Evolutionary conservation across 2,329 filamentous ascomycete species (phyloP).

Genomic region (Exutisphaerella laricina): DNA sequence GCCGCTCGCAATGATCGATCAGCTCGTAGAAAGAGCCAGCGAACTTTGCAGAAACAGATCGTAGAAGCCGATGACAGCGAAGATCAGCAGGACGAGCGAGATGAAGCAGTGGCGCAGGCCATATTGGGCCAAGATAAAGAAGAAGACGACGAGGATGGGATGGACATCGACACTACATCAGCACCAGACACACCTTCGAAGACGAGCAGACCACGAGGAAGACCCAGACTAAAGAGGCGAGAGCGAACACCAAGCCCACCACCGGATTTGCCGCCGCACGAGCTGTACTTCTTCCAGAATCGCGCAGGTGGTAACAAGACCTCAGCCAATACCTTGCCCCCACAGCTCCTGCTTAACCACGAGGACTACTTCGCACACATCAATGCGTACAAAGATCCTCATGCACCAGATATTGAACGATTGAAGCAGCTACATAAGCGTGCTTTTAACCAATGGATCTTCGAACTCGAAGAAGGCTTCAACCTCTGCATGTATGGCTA

Average conservation of each 20-base stretch:
- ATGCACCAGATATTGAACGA: slow-evolving; percentile 63
- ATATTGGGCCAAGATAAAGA: slow-evolving; percentile 25
- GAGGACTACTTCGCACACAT: slow-evolving; percentile 81
- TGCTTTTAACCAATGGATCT: slow-evolving; percentile 86
- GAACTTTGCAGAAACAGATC: slow-evolving; percentile 66
- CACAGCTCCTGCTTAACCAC: slow-evolving; percentile 72
- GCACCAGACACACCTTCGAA: slow-evolving; percentile 43
- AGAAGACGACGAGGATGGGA: slow-evolving; percentile 29
- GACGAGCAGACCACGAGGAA: slow-evolving; percentile 39
- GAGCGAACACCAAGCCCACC: slow-evolving; percentile 74
- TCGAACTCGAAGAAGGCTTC: slow-evolving; percentile 82
- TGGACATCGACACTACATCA: slow-evolving; percentile 39
- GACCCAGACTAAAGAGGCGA: slow-evolving; percentile 49
- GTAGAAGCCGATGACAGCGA: slow-evolving; percentile 60
- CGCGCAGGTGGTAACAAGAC: slow-evolving; percentile 75
- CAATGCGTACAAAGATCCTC: slow-evolving; percentile 60
- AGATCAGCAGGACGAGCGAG: slow-evolving; percentile 56
- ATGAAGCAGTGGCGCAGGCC: slow-evolving; percentile 26
- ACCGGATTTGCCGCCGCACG: slow-evolving; percentile 74
- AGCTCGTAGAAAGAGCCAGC: slow-evolving; percentile 77
- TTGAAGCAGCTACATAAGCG: slow-evolving; percentile 69
- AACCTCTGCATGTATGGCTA: slow-evolving; percentile 89
- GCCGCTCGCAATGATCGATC: slow-evolving; percentile 71
- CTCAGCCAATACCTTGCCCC: slow-evolving; percentile 75
- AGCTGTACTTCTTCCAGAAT: slow-evolving; percentile 91